These are phyloP conservation scores for Macrolepiota dolichaula DNA, from an alignment of 768 basidiomycete species.

Conservation along the genomic window DNA sequence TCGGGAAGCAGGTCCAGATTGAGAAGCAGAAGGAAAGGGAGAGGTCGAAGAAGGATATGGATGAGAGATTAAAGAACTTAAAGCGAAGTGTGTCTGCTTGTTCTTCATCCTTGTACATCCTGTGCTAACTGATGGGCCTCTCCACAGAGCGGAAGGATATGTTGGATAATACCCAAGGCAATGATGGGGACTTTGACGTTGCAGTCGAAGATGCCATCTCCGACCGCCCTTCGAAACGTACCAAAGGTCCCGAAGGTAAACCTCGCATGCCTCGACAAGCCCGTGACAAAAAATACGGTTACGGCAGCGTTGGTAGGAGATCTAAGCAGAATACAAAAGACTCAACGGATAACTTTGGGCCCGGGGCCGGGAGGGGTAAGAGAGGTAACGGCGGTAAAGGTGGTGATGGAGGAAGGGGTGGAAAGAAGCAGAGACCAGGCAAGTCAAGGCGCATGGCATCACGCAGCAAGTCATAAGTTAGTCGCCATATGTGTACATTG, in stretches of 20 bases:
- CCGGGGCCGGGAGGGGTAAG: slow-evolving; percentile 32
- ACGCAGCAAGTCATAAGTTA: slow-evolving; percentile 17
- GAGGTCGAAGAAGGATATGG: slow-evolving; percentile 87
- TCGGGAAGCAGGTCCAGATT: slow-evolving; percentile 94
- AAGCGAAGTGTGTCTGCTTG: slow-evolving; percentile 74
- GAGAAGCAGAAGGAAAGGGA: slow-evolving; percentile 93
- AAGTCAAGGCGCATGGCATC: slow-evolving; percentile 53
- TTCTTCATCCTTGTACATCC: not conserved
- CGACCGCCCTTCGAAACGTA: slow-evolving; percentile 62
- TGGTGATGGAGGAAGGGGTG: slow-evolving; percentile 27
- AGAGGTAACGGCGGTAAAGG: slow-evolving; percentile 24
- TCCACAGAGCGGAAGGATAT: slow-evolving; percentile 78
- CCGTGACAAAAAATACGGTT: slow-evolving; percentile 81
- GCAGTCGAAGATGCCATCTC: slow-evolving; percentile 87
- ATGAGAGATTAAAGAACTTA: slow-evolving; percentile 78
- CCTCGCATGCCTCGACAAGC: slow-evolving; percentile 46
- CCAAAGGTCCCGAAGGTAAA: slow-evolving; percentile 32
- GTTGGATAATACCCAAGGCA: slow-evolving; percentile 41
- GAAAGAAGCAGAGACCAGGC: slow-evolving; percentile 41
- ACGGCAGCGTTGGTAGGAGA: slow-evolving; percentile 64
- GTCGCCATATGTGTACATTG: not conserved
- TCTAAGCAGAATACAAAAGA: slow-evolving; percentile 81
- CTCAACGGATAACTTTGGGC: slow-evolving; percentile 74
- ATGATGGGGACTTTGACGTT: slow-evolving; percentile 74
- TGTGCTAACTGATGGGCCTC: not conserved